A percentile compares a stretch with the other conserved stretches of the same genome.
These are phyloP conservation scores for Pichia sp. DNA, from an alignment of 1,139 yeast species.

Conservation along the genomic window DNA sequence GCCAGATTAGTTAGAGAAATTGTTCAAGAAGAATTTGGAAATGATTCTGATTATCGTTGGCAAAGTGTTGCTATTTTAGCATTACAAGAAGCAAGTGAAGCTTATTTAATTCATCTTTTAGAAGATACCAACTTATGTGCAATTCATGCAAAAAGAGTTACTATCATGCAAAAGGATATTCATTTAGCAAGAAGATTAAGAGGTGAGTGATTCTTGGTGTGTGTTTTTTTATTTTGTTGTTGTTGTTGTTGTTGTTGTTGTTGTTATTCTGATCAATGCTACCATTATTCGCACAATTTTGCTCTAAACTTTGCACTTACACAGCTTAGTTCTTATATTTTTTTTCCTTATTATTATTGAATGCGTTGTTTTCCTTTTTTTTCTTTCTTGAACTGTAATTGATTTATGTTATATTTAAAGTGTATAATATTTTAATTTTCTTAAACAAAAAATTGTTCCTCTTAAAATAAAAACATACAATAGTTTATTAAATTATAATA, in stretches of 20 bases:
- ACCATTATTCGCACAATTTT: not conserved
- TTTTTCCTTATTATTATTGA: not conserved
- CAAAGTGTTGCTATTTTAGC: slow-evolving; percentile 85
- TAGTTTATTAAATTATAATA: not conserved
- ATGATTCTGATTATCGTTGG: slow-evolving; percentile 69
- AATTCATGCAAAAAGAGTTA: slow-evolving; percentile 86
- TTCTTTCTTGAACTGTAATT: not conserved
- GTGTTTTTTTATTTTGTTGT: not conserved
- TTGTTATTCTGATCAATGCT: not conserved
- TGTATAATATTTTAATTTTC: not conserved
- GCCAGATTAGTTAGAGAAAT: slow-evolving; percentile 81
- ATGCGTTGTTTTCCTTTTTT: not conserved
- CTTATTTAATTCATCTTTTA: slow-evolving; percentile 73
- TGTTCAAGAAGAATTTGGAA: slow-evolving; percentile 54
- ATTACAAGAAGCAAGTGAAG: slow-evolving; percentile 89
- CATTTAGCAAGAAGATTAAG: slow-evolving; percentile 86
- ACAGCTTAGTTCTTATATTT: not conserved
- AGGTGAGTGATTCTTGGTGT: slow-evolving; percentile 36
- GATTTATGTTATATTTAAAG: not conserved
- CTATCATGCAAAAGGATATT: slow-evolving; percentile 90
- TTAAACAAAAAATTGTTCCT: not conserved
- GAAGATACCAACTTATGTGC: slow-evolving; percentile 92
- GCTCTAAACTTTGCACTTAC: not conserved
- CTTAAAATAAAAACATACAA: not conserved
- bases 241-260: not conserved